Conservation (phyloP, 2,329 filamentous ascomycete genomes). For the Beauveria varroae region DNA sequence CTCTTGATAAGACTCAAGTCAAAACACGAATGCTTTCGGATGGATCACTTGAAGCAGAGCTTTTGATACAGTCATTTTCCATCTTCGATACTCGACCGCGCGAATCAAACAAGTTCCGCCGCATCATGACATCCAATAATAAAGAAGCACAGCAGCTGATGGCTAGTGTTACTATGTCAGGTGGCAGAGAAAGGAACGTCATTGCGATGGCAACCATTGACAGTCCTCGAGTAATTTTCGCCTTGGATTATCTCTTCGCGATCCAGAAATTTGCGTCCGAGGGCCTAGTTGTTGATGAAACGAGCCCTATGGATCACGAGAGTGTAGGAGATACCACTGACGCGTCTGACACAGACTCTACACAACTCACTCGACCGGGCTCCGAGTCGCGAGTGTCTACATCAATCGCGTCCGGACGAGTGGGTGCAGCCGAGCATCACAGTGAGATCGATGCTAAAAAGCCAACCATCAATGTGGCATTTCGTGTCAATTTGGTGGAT, state of each 20-base stretch:
- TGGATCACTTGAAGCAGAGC: conserved; percentile 82
- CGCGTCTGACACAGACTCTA: conserved; percentile 52
- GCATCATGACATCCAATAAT: conserved; percentile 96
- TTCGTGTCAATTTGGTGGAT: conserved; percentile 89
- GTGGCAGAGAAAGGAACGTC: conserved; percentile 69
- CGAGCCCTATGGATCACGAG: conserved; percentile 41
- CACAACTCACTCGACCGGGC: conserved; percentile 39
- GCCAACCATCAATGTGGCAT: conserved; percentile 64
- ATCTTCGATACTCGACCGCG: conserved; percentile 85
- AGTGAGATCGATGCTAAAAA: conserved; percentile 10
- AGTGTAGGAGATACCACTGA: conserved; percentile 50
- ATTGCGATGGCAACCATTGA: conserved; percentile 92
- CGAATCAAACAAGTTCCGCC: conserved; percentile 91
- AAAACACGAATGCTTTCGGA: conserved; percentile 93
- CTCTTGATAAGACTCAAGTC: conserved; percentile 82
- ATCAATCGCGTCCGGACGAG: conserved; percentile 19
- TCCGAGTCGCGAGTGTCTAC: conserved; percentile 24
- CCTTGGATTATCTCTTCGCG: conserved; percentile 89
- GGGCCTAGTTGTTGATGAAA: conserved; percentile 57
- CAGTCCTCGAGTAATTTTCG: conserved; percentile 89
- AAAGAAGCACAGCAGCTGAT: conserved; percentile 96
- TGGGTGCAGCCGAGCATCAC: neutral
- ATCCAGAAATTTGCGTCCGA: conserved; percentile 75
- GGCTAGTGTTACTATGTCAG: conserved; percentile 90
- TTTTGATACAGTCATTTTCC: conserved; percentile 89